Evolutionary conservation across 2,329 filamentous ascomycete species (phyloP).

Genomic region (Hawksworthiomyces lignivorus): DNA sequence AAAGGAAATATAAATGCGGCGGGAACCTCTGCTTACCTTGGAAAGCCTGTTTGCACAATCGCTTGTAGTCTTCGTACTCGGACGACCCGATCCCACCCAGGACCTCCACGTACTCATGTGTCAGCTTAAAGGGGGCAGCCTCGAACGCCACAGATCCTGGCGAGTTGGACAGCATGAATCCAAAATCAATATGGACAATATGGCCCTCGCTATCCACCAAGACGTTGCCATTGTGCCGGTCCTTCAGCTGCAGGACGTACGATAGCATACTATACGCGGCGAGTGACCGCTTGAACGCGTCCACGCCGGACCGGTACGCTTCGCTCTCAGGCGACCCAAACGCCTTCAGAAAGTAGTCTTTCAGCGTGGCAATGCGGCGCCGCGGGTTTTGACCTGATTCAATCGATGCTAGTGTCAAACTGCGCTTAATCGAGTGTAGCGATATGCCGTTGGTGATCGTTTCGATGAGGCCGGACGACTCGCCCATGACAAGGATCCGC

Average conservation of each 20-base stretch:
- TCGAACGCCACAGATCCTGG: slow-evolving; percentile 80
- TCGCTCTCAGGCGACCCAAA: slow-evolving; percentile 67
- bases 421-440: slow-evolving; percentile 77
- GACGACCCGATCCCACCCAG: slow-evolving; percentile 64
- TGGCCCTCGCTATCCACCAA: slow-evolving; percentile 80
- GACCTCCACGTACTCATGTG: slow-evolving; percentile 79
- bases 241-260: slow-evolving; percentile 77
- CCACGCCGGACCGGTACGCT: slow-evolving; percentile 62
- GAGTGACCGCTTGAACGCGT: slow-evolving; percentile 73
- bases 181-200: slow-evolving; percentile 84
- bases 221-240: slow-evolving; percentile 80
- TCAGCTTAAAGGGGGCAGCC: slow-evolving; percentile 76
- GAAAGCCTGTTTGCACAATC: slow-evolving; percentile 74
- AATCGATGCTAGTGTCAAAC: slow-evolving; percentile 66
- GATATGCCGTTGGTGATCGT: slow-evolving; percentile 85
- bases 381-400: slow-evolving; percentile 65
- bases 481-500: slow-evolving; percentile 78
- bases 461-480: slow-evolving; percentile 77
- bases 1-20: neutral
- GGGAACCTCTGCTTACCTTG: slow-evolving; percentile 55
- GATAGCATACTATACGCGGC: slow-evolving; percentile 81
- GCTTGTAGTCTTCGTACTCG: slow-evolving; percentile 69
- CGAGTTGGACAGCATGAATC: slow-evolving; percentile 83
- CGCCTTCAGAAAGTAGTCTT: slow-evolving; percentile 73
- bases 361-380: slow-evolving; percentile 69